Base-by-base conservation (phyloP, 2,329 filamentous ascomycete species). In the Kalaharituber pfeilii region DNA sequence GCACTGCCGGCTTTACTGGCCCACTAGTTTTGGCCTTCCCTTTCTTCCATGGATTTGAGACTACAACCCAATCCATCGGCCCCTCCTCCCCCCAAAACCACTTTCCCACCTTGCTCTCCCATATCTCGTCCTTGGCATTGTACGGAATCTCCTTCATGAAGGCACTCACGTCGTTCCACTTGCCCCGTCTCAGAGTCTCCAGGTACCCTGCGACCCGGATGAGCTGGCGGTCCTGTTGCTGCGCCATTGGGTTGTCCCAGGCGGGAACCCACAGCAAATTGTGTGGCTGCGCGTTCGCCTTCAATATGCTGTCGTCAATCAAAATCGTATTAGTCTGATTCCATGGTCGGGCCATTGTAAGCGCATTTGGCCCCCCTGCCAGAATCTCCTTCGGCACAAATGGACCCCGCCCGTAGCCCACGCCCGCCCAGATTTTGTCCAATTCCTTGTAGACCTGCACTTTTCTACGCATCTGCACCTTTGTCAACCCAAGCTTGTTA, bases 401-500 rank as follows among this genome's bases (percentile, higher is more conserved):
- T n/a, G 66, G 65, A 3, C 62, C 61, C 59, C 74, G 71, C 6
- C 71, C 68, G 1, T 63, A 64, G 91, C 91, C 96, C 0, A 95
- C 69, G 6, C 71, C 68, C 1, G 63, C 64, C 91, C 91, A 98
- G 0, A 95, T 69, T 50, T 69, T 72, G 0, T 78, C 73, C 2
- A 98, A 74, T 33, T 84, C 77, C 71, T 98, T 98, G 74, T 95
- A 96, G 55, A 88, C 86, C 66, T 93, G 85, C 0, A 89, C 80
- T 55, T 84, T 83, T 50, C 68, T 62, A 55, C 74, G 70, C 70
- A 84, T 94, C 65, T 94, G 81, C 2, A 66, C 57, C 0, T 61
- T 39, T 0, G 75, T 74, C 3, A 98, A 75, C 20, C 78, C 78
- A 56, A 96, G 81, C 25, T 75, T 77, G 63, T 94, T 82, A 27